phyloP scores from a whole-genome alignment of 495 filamentous ascomycete species.

The Aspergillus asperescens region DNA sequence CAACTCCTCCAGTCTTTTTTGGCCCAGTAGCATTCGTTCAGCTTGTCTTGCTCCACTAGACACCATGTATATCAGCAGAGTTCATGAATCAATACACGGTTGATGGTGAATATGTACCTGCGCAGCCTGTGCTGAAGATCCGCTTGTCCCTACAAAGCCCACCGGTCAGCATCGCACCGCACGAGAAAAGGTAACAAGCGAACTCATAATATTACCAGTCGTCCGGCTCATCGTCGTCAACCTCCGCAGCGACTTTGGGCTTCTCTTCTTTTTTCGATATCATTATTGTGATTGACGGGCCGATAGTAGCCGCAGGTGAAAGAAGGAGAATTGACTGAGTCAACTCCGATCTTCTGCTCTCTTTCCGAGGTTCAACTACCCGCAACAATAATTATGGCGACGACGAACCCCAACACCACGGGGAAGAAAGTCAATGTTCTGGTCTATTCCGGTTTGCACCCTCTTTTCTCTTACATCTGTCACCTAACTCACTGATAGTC shows the following conservation, averaged over 20 bases:
- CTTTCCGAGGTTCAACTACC: conserved; percentile 11
- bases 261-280: conserved; percentile 35
- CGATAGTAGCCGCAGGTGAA: conserved; percentile 4
- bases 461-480: not conserved
- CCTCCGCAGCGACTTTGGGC: conserved; percentile 33
- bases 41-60: conserved; percentile 76
- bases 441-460: conserved; percentile 68
- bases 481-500: conserved; percentile 1
- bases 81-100: not conserved
- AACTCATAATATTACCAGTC: conserved; percentile 63
- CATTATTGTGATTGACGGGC: conserved; percentile 27
- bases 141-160: conserved; percentile 71
- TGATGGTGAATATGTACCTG: conserved; percentile 54
- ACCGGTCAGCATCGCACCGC: conserved; percentile 4
- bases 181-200: not conserved
- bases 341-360: conserved; percentile 1
- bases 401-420: conserved; percentile 45
- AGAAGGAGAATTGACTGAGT: conserved; percentile 1
- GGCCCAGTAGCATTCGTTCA: conserved; percentile 93
- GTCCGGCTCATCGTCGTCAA: conserved; percentile 83
- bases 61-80: not conserved
- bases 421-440: conserved; percentile 73
- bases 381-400: conserved; percentile 28
- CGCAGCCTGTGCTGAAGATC: conserved; percentile 94
- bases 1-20: conserved; percentile 96